Evolutionary conservation across 805 yeast species (phyloP).

Genomic region (Phaffomyces opuntiae): DNA sequence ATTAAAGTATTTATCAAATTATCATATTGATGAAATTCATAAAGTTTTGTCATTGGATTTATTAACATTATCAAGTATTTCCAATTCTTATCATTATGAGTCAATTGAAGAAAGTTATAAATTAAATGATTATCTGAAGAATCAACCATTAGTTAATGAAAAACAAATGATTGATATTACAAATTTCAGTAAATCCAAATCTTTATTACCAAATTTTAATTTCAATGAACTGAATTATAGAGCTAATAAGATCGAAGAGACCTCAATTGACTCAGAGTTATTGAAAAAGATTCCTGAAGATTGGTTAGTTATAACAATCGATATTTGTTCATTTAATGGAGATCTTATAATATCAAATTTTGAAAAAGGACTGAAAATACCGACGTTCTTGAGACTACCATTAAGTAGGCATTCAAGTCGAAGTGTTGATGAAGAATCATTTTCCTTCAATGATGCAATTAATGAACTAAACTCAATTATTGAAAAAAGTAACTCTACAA

Average conservation of each 20-base stretch:
- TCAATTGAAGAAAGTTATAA: slow-evolving; percentile 16
- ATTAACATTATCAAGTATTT: slow-evolving; percentile 22
- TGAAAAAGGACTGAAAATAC: slow-evolving; percentile 26
- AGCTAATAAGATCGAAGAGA: slow-evolving; percentile 1
- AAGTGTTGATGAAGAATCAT: slow-evolving; percentile 34
- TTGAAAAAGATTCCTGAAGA: slow-evolving; percentile 29
- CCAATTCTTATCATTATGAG: slow-evolving; percentile 14
- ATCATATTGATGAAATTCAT: slow-evolving; percentile 21
- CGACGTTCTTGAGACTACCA: slow-evolving; percentile 53
- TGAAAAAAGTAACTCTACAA: slow-evolving; percentile 51
- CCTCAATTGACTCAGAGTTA: slow-evolving; percentile 5
- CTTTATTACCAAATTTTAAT: slow-evolving; percentile 13
- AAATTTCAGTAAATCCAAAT: slow-evolving; percentile 2
- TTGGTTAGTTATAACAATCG: slow-evolving; percentile 59
- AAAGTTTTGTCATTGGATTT: slow-evolving; percentile 18
- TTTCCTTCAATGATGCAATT: slow-evolving; percentile 40
- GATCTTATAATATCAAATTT: slow-evolving; percentile 49
- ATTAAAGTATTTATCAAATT: slow-evolving; percentile 20
- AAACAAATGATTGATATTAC: slow-evolving; percentile 17
- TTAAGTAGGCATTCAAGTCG: slow-evolving; percentile 41
- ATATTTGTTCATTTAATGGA: slow-evolving; percentile 49
- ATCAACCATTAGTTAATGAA: slow-evolving; percentile 22
- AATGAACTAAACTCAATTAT: slow-evolving; percentile 46
- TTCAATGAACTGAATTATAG: slow-evolving; percentile 4
- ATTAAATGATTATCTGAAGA: slow-evolving; percentile 23